Conservation (phyloP, 805 yeast genomes). For the Helenozyma rhizophorensis region DNA sequence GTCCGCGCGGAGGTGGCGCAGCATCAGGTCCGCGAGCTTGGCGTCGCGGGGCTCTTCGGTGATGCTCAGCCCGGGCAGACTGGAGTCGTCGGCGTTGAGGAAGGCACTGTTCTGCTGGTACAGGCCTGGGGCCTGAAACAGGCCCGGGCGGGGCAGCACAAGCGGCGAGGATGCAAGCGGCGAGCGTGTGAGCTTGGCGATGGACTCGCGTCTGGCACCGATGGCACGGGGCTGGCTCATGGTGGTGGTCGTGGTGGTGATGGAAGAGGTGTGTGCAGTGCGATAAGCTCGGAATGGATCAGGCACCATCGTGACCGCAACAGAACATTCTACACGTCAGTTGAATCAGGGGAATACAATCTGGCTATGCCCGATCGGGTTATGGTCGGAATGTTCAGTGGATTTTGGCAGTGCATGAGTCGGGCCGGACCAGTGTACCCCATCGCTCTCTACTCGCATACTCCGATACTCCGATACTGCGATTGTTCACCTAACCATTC, state of each 20-base stretch:
- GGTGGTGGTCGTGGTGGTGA: not conserved
- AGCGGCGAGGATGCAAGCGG: conserved; percentile 7
- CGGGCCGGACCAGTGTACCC: no score
- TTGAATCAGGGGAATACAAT: no score
- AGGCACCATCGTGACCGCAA: no score
- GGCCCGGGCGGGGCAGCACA: conserved; percentile 7
- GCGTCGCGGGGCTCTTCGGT: conserved; percentile 1
- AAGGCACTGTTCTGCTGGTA: conserved; percentile 10
- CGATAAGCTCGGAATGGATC: no score
- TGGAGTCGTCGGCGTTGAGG: conserved; percentile 7
- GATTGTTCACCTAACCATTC: no score
- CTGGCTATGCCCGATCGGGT: no score
- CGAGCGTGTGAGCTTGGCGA: conserved; percentile 14
- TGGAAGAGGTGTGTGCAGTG: not conserved
- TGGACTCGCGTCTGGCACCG: conserved; percentile 10
- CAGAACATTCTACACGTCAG: no score
- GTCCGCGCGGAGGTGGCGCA: conserved; percentile 11
- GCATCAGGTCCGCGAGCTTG: conserved; percentile 10
- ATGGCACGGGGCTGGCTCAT: conserved; percentile 18
- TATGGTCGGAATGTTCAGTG: no score
- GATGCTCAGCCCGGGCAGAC: not conserved
- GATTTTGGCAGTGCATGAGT: no score
- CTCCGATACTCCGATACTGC: no score
- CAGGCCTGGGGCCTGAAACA: conserved; percentile 5
- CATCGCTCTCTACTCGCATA: no score